Evolutionary conservation across 1,284 basidiomycete species (phyloP), one percentile per base, ranked within the genome.

Genomic region (Coniferiporia weirii): DNA sequence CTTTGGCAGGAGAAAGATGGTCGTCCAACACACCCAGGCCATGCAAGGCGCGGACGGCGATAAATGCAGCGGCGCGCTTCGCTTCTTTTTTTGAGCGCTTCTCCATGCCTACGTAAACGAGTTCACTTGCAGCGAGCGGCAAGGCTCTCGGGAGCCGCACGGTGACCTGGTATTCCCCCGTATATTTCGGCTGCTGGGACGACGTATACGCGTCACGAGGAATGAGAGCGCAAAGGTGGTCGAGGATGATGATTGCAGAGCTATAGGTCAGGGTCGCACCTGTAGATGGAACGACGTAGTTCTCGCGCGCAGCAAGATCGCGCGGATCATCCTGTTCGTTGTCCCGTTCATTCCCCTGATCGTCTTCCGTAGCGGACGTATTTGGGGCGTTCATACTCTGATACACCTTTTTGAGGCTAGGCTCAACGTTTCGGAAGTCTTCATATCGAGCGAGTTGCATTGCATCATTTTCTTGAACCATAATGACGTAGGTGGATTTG

Each of bases 201-300:
- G 79, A 76, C 0, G 88, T 89, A 67, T 84, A 92, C 22, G 73
- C 67, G 67, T 93, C 91, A 50, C 79, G 79, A 12, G 87, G 87
- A 47, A 93, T 84, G 9, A 91, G 76, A 5, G 86, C 78, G 68
- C 90, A 93, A 8, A 92, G 78, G 58, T 85, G 80, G 64, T 81
- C 80, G 59, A 95, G 76, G 20, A 93, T 73, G 27, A 76, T 75
- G 55, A 92, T 81, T 1, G 89, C 79, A 58, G 83, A 85, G 64
- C 83, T 82, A 67, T 90, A 92, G 0, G 89, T 90, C 48, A 93
- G 78, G 35, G 87, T 76, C 4, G 91, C 91, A 2, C 85, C 87
- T 1, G 87, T 89, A 0, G 80, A 76, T 3, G 81, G 77, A 9
- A 91, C 82, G 17, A 85, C 79, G 68, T 84, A 91, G 59, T 86